Evolutionary conservation across 2,329 filamentous ascomycete genomes (phyloP), one percentile per base, ranked within the genome.

Genomic region (Arthrobotrys sinensis): DNA sequence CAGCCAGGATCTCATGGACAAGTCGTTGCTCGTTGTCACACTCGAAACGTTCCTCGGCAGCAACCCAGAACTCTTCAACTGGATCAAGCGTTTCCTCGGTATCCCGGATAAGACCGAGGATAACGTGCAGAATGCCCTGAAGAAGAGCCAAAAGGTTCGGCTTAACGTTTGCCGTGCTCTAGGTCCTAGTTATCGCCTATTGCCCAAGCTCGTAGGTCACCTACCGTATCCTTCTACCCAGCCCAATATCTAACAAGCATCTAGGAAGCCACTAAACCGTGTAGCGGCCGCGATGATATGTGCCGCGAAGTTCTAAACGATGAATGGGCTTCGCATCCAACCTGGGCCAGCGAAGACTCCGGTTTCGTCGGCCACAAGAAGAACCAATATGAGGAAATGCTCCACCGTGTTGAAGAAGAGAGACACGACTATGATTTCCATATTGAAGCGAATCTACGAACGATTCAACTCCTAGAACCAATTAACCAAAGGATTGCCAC

Each of bases 341-440:
- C 96, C 0, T 99, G 96, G 96, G 96, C 95, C 0, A 98, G 95
- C 0, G 96, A 99, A 84, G 96, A 99, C 83, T 97, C 93, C 52
- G 96, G 96, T 0, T 99, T 99, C 82, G 95, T 99, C 76, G 96
- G 96, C 11, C 96, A 99, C 85, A 90, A 95, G 79, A 99, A 99
- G 88, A 99, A 99, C 82, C 90, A 92, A 68, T 97, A 92, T 80
- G 96, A 99, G 84, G 96, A 99, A 84, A 92, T 92, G 36, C 89
- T 99, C 7, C 96, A 99, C 83, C 89, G 96, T 19, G 97, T 99
- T 78, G 96, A 99, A 85, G 96, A 99, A 85, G 96, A 99, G 84
- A 92, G 96, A 3, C 96, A 99, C 83, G 96, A 99, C 83, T 99
- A 99, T 82, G 96, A 99, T 84, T 97, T 96, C 85, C 96, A 97